Base-by-base conservation (phyloP, 2,329 filamentous ascomycete species). In the Colletotrichum melonis region DNA sequence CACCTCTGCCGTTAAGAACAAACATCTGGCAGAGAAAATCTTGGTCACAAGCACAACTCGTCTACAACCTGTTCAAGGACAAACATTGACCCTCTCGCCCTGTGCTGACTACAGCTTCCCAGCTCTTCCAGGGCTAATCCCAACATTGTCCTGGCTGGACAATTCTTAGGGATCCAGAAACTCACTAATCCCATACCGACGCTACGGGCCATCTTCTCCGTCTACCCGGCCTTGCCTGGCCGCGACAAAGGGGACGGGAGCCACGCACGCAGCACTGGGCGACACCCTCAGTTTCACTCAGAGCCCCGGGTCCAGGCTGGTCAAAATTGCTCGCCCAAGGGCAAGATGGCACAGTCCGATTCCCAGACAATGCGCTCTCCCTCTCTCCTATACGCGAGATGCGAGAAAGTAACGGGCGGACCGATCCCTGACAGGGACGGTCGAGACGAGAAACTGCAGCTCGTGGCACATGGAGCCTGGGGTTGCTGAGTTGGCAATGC, bases 201-300 rank as follows among this genome's bases (percentile, higher is more conserved):
- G 49, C 14, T 28, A 22, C 56, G 67, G 60, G n/a, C 67, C 35
- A 14, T 66, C 55, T 73, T 60, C 60, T 62, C 67, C 70, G 55
- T 60, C 32, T 59, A 38, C 38, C 63, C 38, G 32, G 28, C 62
- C n/a, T 22, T 56, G 55, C 5, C 67, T 60, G 46, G 54, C 60
- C 42, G 58, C 32, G 28, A 64, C 42, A 70, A 65, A 70, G 60
- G 49, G 54, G n/a, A 72, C 42, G 52, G 30, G 60, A 72, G 55
- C 67, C 60, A 70, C 59, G 67, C 67, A 69, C 66, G 66, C 52
- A 54, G 59, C 59, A 52, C 69, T 64, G 52, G 54, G 54, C 62
- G 59, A 62, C 49, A 60, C 14, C 32, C 28, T 35, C 42, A 30
- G 66, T 69, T 69, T 72, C 70, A 69, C 38, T 42, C 30, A 59